phyloP scores from a whole-genome alignment of 345 rosid species.

The Citrus cavaleriei region DNA sequence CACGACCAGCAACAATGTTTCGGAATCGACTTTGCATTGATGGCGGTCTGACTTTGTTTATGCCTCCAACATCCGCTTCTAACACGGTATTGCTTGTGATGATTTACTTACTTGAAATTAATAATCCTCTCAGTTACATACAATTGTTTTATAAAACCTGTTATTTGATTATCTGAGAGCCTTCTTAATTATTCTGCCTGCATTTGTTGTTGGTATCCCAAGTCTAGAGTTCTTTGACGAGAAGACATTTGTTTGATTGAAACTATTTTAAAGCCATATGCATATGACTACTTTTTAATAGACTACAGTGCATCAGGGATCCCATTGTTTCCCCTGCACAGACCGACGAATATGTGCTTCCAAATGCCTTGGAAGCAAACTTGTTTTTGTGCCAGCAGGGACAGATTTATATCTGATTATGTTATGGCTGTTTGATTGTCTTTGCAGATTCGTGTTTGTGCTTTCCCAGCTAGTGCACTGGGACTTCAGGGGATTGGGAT shows the following conservation, averaged over 20 bases:
- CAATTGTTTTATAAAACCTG: background rate
- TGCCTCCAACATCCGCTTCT: slow-evolving; percentile 95
- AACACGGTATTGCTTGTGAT: slow-evolving; percentile 56
- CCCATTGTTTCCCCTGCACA: background rate
- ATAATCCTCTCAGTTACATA: background rate
- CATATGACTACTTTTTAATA: background rate
- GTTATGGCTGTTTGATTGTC: background rate
- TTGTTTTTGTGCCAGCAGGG: background rate
- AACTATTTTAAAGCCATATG: background rate
- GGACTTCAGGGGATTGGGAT: slow-evolving; percentile 77
- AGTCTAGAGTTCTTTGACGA: background rate
- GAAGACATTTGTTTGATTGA: background rate
- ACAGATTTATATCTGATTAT: background rate
- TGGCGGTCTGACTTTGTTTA: slow-evolving; percentile 92
- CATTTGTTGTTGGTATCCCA: background rate
- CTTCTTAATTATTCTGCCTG: background rate
- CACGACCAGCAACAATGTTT: slow-evolving; percentile 82
- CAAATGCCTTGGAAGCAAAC: background rate
- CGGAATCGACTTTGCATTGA: slow-evolving; percentile 85
- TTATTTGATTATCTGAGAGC: background rate
- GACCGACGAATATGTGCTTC: background rate
- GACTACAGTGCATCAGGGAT: background rate
- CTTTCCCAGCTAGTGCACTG: slow-evolving; percentile 62
- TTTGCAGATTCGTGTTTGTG: slow-evolving; percentile 78
- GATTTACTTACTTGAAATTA: background rate